Percentiles rank a stretch among this genome's conserved stretches.
Conservation (phyloP, 768 basidiomycete species). For the Lyophyllum semitale region DNA sequence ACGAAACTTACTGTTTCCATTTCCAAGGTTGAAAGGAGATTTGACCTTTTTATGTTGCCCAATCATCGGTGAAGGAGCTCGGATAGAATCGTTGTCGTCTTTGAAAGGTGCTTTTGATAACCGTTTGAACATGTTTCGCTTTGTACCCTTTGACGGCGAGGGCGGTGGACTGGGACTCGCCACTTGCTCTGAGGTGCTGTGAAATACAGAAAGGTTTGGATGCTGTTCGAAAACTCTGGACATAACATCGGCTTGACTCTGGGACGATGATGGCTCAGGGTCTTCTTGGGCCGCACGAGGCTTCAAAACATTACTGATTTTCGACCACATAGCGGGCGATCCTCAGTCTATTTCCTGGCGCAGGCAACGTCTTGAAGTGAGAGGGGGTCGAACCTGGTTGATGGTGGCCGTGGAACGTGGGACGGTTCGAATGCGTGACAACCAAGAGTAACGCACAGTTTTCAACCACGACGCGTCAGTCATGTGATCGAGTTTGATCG, state of each 20-base stretch:
- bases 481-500: slow-evolving; percentile 23
- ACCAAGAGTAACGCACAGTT: slow-evolving; percentile 9
- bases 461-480: slow-evolving; percentile 21
- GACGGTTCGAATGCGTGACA: slow-evolving; percentile 13
- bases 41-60: slow-evolving; percentile 57
- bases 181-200: slow-evolving; percentile 33
- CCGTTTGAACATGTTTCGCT: slow-evolving; percentile 56
- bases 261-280: slow-evolving; percentile 27
- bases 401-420: slow-evolving; percentile 10
- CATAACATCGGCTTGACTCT: slow-evolving; percentile 43
- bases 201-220: slow-evolving; percentile 62
- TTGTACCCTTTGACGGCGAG: slow-evolving; percentile 51
- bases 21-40: slow-evolving; percentile 33
- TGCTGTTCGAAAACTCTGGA: slow-evolving; percentile 59
- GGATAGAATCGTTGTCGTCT: slow-evolving; percentile 39
- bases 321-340: slow-evolving; percentile 57
- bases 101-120: slow-evolving; percentile 42
- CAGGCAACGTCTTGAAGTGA: not conserved
- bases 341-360: slow-evolving; percentile 1
- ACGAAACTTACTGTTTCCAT: slow-evolving; percentile 35
- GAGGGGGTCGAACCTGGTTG: not conserved
- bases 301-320: slow-evolving; percentile 58
- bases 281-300: slow-evolving; percentile 33
- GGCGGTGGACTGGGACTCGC: slow-evolving; percentile 41
- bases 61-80: slow-evolving; percentile 38